Percentiles rank a stretch among this genome's conserved stretches.
Conservation (phyloP, 768 basidiomycete species). For the Suillus decipiens region DNA sequence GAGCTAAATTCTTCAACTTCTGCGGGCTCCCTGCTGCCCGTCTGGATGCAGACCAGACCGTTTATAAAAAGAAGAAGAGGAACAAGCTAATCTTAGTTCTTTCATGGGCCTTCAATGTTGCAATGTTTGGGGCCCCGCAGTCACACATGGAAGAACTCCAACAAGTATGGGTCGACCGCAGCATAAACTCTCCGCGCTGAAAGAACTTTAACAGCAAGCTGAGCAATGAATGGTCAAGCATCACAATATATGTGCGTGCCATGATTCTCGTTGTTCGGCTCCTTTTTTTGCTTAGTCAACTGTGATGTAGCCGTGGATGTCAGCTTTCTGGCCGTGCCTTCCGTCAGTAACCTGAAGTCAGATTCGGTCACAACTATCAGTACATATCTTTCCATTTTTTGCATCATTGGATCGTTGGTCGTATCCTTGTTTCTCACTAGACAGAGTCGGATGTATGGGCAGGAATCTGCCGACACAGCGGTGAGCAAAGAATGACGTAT, state of each 20-base stretch:
- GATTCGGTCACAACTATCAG: conserved; percentile 13
- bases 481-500: conserved; percentile 19
- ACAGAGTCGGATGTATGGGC: conserved; percentile 34
- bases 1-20: conserved; percentile 44
- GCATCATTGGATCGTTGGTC: conserved; percentile 36
- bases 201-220: conserved; percentile 11
- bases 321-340: conserved; percentile 40
- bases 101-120: conserved; percentile 18
- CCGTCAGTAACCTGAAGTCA: conserved; percentile 27
- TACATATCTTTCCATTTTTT: conserved; percentile 38
- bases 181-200: conserved; percentile 13
- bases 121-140: conserved; percentile 29
- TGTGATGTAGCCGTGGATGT: conserved; percentile 12
- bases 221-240: conserved; percentile 26
- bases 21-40: conserved; percentile 49
- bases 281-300: conserved; percentile 4
- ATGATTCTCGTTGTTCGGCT: not conserved
- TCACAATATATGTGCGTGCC: conserved; percentile 47
- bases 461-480: conserved; percentile 26
- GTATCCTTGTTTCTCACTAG: conserved; percentile 38
- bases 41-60: conserved; percentile 44
- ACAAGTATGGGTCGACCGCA: conserved; percentile 14
- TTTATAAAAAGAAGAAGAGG: conserved; percentile 24
- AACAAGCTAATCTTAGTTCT: conserved; percentile 13
- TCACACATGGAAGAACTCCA: conserved; percentile 23